These are phyloP conservation scores for Monosporozyma aerobia DNA, from an alignment of 805 yeast species.

Conservation along the genomic window DNA sequence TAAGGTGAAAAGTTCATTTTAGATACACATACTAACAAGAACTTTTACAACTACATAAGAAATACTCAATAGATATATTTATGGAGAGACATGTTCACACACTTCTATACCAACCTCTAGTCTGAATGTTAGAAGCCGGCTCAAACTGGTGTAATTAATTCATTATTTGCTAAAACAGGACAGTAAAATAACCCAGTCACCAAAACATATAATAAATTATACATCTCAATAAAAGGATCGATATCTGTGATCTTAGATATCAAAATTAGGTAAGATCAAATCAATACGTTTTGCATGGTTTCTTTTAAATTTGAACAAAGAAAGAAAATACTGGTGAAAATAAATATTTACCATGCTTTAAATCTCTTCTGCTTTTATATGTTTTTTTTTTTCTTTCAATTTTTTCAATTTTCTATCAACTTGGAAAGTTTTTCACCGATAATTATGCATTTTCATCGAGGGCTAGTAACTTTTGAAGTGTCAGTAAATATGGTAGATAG, in stretches of 20 bases:
- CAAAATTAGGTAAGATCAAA: conserved; percentile 1
- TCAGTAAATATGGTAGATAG: not conserved
- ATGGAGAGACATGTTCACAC: conserved; percentile 18
- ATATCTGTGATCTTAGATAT: conserved; percentile 1
- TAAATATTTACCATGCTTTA: not conserved
- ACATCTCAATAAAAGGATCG: not conserved
- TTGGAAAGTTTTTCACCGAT: not conserved
- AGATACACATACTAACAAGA: not conserved
- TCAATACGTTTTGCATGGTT: conserved; percentile 2
- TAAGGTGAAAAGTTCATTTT: not conserved
- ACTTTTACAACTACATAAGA: not conserved
- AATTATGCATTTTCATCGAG: not conserved
- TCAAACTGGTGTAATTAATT: conserved; percentile 22
- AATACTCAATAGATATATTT: not conserved
- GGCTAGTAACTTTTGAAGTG: not conserved
- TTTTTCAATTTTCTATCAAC: not conserved
- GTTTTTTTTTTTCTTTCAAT: not conserved
- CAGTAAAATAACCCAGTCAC: not conserved
- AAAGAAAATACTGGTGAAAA: not conserved
- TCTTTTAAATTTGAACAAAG: not conserved
- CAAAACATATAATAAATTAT: not conserved
- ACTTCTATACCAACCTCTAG: conserved; percentile 28
- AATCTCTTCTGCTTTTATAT: not conserved
- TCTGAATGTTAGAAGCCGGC: conserved; percentile 14
- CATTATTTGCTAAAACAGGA: conserved; percentile 14